Conservation (phyloP, 1,139 yeast species). For the Lodderomyces parapsilosis region DNA sequence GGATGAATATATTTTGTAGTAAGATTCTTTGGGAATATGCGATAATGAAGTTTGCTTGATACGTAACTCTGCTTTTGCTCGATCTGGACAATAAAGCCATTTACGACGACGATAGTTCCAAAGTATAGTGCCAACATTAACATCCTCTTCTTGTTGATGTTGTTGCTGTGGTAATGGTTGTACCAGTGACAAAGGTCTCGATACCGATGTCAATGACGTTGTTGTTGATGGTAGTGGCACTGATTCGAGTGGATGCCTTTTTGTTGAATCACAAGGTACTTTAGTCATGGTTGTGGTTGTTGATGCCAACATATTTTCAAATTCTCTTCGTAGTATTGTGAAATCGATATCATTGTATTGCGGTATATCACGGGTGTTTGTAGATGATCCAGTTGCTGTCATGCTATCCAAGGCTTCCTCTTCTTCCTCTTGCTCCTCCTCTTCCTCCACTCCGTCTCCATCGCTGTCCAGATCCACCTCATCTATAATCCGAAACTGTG, state of each 20-base stretch:
- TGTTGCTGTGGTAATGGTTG: neutral
- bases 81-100: slow-evolving; percentile 44
- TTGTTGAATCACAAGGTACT: neutral
- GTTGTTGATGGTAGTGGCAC: slow-evolving; percentile 9
- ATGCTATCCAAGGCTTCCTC: slow-evolving; percentile 3
- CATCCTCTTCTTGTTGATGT: neutral
- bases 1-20: slow-evolving; percentile 54
- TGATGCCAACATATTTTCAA: slow-evolving; percentile 16
- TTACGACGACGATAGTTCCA: slow-evolving; percentile 61
- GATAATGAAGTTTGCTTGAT: slow-evolving; percentile 28
- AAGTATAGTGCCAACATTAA: slow-evolving; percentile 45
- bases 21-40: slow-evolving; percentile 47
- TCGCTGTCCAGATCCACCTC: slow-evolving; percentile 13
- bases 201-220: slow-evolving; percentile 9
- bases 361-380: slow-evolving; percentile 19
- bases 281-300: slow-evolving; percentile 13
- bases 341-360: slow-evolving; percentile 29
- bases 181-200: neutral
- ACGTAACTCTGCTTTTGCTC: slow-evolving; percentile 19
- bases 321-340: slow-evolving; percentile 25
- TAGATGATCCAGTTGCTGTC: slow-evolving; percentile 8
- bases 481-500: slow-evolving; percentile 9
- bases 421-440: slow-evolving; percentile 10
- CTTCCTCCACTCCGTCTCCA: slow-evolving; percentile 17
- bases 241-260: neutral